phyloP scores from a whole-genome alignment of 192 early-diverging fungal species.

The Phycomyces blakesleeanus region DNA sequence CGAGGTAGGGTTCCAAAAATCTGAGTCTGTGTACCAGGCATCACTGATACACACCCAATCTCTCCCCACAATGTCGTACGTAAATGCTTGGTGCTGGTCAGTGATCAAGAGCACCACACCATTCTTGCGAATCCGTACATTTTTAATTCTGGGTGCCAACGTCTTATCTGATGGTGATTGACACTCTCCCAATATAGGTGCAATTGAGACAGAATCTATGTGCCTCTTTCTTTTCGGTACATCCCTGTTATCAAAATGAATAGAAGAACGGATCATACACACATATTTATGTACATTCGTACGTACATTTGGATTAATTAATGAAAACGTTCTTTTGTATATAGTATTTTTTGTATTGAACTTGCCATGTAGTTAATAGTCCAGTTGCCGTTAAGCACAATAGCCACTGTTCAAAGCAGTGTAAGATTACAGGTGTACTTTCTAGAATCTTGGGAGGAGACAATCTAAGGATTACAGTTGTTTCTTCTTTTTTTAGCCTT shows the following conservation, averaged over 20 bases:
- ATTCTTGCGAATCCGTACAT: slow-evolving; percentile 53
- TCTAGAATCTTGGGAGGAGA: slow-evolving; percentile 65
- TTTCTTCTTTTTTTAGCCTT: no score
- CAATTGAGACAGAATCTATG: slow-evolving; percentile 55
- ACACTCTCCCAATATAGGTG: slow-evolving; percentile 57
- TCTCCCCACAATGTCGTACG: slow-evolving; percentile 62
- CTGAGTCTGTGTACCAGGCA: slow-evolving; percentile 50
- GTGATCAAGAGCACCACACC: slow-evolving; percentile 67
- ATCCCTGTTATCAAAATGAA: slow-evolving; percentile 50
- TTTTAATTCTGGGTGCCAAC: slow-evolving; percentile 46
- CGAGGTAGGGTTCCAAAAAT: slow-evolving; percentile 39
- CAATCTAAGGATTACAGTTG: slow-evolving; percentile 50
- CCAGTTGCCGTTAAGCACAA: slow-evolving; percentile 64
- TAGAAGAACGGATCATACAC: neutral
- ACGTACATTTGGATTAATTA: no score
- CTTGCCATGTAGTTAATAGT: slow-evolving; percentile 63
- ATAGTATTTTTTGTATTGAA: neutral
- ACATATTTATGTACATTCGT: no score
- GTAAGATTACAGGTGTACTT: slow-evolving; percentile 54
- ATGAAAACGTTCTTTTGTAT: neutral
- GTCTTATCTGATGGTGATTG: slow-evolving; percentile 26
- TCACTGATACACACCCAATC: slow-evolving; percentile 66
- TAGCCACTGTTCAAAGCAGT: slow-evolving; percentile 53
- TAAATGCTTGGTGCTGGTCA: slow-evolving; percentile 53
- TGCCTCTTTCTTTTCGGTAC: slow-evolving; percentile 45